These are phyloP conservation scores for Grigorovia yakushimaensis DNA, from an alignment of 805 yeast species.

Conservation along the genomic window DNA sequence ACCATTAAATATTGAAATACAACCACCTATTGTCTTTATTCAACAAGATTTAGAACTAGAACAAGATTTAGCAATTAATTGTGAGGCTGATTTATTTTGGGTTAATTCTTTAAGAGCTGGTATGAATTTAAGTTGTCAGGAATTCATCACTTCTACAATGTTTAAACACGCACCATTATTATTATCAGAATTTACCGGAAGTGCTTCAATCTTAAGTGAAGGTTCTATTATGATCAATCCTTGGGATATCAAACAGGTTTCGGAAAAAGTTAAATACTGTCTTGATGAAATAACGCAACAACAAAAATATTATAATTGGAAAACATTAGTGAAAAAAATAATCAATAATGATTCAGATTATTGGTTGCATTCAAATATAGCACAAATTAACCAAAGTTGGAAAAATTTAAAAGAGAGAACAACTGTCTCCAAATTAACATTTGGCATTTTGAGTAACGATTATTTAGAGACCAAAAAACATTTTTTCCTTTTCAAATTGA, in stretches of 20 bases:
- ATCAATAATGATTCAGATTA: conserved; percentile 55
- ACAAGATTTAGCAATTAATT: conserved; percentile 76
- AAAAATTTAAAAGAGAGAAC: conserved; percentile 35
- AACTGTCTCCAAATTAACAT: conserved; percentile 26
- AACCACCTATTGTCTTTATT: conserved; percentile 77
- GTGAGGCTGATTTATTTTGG: conserved; percentile 80
- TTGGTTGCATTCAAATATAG: conserved; percentile 59
- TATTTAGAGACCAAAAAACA: conserved; percentile 28
- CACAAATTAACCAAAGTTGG: conserved; percentile 45
- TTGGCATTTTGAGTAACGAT: conserved; percentile 17
- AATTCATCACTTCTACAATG: conserved; percentile 67
- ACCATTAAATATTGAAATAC: conserved; percentile 57
- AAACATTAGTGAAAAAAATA: conserved; percentile 45
- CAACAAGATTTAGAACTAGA: conserved; percentile 84
- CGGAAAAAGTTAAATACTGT: conserved; percentile 50
- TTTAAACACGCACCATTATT: conserved; percentile 71
- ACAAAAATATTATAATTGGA: conserved; percentile 56
- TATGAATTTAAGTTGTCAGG: conserved; percentile 93
- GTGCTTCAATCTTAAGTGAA: conserved; percentile 63
- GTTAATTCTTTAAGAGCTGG: conserved; percentile 95
- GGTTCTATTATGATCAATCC: conserved; percentile 82
- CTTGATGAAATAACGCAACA: conserved; percentile 44
- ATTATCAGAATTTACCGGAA: conserved; percentile 89
- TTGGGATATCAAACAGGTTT: conserved; percentile 67
- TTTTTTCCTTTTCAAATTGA: conserved; percentile 39